These are phyloP conservation scores for Cenchrus purpureus DNA, from an alignment of 176 grass and related monocot genomes.

Conservation along the genomic window DNA sequence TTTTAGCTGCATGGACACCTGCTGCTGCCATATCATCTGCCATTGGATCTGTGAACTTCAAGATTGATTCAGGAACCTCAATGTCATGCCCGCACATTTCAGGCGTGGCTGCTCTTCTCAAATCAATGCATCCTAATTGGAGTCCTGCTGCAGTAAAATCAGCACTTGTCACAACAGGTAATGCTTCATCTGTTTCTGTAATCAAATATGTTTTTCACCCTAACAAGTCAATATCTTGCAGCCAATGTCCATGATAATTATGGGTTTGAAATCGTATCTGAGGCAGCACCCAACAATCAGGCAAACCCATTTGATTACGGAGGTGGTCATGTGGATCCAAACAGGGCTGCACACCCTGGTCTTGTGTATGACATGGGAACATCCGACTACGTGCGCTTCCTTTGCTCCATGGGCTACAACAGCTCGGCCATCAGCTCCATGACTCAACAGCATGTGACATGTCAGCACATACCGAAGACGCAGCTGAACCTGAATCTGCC, in stretches of 20 bases:
- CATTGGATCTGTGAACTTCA: slow-evolving; percentile 67
- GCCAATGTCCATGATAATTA: slow-evolving; percentile 63
- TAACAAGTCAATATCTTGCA: slow-evolving; percentile 41
- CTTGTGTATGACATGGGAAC: slow-evolving; percentile 79
- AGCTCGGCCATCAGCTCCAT: slow-evolving; percentile 68
- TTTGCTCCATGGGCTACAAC: slow-evolving; percentile 94
- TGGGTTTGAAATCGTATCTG: slow-evolving; percentile 66
- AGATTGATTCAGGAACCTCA: slow-evolving; percentile 93
- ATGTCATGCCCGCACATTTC: slow-evolving; percentile 95
- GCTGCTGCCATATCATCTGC: slow-evolving; percentile 57
- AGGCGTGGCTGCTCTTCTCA: slow-evolving; percentile 76
- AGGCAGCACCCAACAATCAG: slow-evolving; percentile 75
- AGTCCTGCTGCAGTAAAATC: slow-evolving; percentile 93
- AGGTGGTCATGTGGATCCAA: slow-evolving; percentile 90
- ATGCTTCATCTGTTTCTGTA: not conserved
- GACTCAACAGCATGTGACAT: slow-evolving; percentile 51
- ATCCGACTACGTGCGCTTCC: slow-evolving; percentile 72
- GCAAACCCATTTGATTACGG: slow-evolving; percentile 88
- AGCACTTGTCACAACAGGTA: slow-evolving; percentile 89
- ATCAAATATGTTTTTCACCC: not conserved
- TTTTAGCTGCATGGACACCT: slow-evolving; percentile 92
- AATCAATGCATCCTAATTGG: slow-evolving; percentile 88
- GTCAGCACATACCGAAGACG: slow-evolving; percentile 45
- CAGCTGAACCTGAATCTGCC: slow-evolving; percentile 83
- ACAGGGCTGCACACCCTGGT: slow-evolving; percentile 71